Conservation (phyloP, 2,329 filamentous ascomycete species). For the Chlorencoelia australis region DNA sequence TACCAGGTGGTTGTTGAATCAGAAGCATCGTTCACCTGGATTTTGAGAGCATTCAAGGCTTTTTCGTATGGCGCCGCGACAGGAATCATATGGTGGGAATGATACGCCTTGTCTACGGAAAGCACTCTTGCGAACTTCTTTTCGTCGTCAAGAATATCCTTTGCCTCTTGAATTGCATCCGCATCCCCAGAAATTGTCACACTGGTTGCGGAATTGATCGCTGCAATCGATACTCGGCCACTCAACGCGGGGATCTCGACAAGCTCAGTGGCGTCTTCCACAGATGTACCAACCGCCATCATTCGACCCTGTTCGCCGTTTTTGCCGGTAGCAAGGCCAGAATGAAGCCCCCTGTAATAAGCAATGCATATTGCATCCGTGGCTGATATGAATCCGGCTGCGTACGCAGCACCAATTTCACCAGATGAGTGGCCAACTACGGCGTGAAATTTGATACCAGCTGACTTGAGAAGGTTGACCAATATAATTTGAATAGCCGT, state of each 20-base stretch:
- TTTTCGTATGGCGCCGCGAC: constrained; percentile 11
- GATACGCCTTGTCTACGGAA: constrained; percentile 21
- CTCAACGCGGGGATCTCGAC: constrained; percentile 2
- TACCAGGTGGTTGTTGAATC: constrained; percentile 30
- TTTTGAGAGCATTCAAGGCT: constrained; percentile 11
- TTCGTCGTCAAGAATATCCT: constrained; percentile 4
- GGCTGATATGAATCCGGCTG: constrained; percentile 24
- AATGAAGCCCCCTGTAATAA: constrained; percentile 12
- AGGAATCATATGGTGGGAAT: constrained; percentile 20
- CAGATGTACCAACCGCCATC: constrained; percentile 10
- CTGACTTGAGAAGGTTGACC: constrained; percentile 33
- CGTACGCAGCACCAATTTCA: constrained; percentile 39
- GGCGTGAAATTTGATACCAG: constrained; percentile 29
- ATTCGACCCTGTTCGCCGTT: constrained; percentile 10
- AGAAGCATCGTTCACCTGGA: constrained; percentile 22
- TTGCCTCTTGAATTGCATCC: constrained; percentile 11
- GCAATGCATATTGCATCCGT: constrained; percentile 22
- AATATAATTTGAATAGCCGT: constrained; percentile 39
- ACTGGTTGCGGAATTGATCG: constrained; percentile 20
- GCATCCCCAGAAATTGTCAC: constrained; percentile 24
- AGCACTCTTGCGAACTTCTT: constrained; percentile 13
- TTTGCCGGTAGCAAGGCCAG: neutral
- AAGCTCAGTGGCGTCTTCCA: constrained; percentile 8
- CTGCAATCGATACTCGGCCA: constrained; percentile 24
- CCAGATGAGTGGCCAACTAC: constrained; percentile 38